These are phyloP conservation scores for Phytophthora europaea DNA, from an alignment of 352 stramenopile genomes.

Conservation along the genomic window DNA sequence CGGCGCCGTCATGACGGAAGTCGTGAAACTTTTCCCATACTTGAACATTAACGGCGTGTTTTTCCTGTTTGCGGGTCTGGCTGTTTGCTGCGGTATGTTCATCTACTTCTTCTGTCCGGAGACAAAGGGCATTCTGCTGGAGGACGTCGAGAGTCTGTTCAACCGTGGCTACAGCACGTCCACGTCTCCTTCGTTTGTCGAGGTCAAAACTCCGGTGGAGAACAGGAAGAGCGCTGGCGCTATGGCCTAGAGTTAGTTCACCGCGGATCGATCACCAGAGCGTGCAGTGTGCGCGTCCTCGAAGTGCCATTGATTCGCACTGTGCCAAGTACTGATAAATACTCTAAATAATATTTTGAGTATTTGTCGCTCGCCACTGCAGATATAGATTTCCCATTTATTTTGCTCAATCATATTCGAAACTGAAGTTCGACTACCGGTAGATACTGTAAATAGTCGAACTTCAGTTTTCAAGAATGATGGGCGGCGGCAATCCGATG, in stretches of 20 bases:
- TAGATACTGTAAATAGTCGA: too few relatives aligned
- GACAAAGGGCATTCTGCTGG: conserved; percentile 36
- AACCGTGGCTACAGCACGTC: conserved; percentile 23
- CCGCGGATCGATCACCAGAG: too few relatives aligned
- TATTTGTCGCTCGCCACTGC: conserved; percentile 3
- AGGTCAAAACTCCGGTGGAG: conserved; percentile 31
- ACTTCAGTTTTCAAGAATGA: conserved; percentile 18
- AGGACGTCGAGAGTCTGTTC: conserved; percentile 42
- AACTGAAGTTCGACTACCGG: conserved; percentile 5
- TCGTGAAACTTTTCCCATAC: conserved; percentile 41
- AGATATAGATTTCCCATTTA: neutral
- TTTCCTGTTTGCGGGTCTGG: conserved; percentile 36
- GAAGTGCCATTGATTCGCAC: too few relatives aligned
- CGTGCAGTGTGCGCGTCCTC: neutral
- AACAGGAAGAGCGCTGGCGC: conserved; percentile 21
- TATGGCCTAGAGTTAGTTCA: conserved; percentile 24
- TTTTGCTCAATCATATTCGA: neutral
- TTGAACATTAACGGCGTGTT: conserved; percentile 48
- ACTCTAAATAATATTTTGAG: too few relatives aligned
- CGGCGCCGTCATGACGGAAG: conserved; percentile 49
- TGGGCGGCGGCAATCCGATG: conserved; percentile 5
- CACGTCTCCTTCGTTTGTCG: conserved; percentile 38
- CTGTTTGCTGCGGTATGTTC: conserved; percentile 31
- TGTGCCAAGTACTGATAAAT: too few relatives aligned
- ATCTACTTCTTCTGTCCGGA: conserved; percentile 43